These are phyloP conservation scores for Hyaloscypha finlandica DNA, from an alignment of 495 filamentous ascomycete species.

Conservation along the genomic window DNA sequence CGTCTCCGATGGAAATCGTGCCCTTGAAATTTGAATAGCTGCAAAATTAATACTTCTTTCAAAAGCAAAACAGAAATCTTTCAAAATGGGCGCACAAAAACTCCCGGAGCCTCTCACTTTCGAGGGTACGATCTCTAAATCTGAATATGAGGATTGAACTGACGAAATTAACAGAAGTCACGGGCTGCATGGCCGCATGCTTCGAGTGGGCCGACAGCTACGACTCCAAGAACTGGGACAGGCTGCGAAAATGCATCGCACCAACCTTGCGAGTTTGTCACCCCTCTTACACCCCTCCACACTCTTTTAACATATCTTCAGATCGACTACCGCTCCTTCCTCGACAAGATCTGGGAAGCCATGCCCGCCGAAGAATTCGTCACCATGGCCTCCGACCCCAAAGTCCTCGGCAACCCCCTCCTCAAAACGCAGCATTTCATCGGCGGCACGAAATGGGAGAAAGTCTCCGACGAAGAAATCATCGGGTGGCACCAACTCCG, in stretches of 20 bases:
- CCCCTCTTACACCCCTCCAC: slow-evolving; percentile 3
- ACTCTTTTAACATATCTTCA: background rate
- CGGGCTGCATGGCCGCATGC: slow-evolving; percentile 10
- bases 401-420: slow-evolving; percentile 68
- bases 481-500: slow-evolving; percentile 76
- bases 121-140: background rate
- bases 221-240: slow-evolving; percentile 77
- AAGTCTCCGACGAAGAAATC: slow-evolving; percentile 64
- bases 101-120: background rate
- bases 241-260: slow-evolving; percentile 69
- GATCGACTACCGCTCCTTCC: slow-evolving; percentile 56
- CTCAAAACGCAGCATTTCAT: slow-evolving; percentile 70
- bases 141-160: background rate
- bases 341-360: slow-evolving; percentile 70
- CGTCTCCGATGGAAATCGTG: background rate
- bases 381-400: slow-evolving; percentile 65
- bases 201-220: slow-evolving; percentile 87
- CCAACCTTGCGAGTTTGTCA: slow-evolving; percentile 71
- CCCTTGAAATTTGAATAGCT: background rate
- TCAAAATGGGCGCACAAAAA: background rate
- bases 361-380: slow-evolving; percentile 75
- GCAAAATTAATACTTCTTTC: background rate
- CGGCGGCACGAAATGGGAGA: slow-evolving; percentile 72
- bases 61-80: background rate
- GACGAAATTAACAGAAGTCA: background rate